A percentile compares a stretch with the other conserved stretches of the same genome.
These are phyloP conservation scores for Fusarium scirpi DNA, from an alignment of 2,329 filamentous ascomycete genomes.

Conservation along the genomic window DNA sequence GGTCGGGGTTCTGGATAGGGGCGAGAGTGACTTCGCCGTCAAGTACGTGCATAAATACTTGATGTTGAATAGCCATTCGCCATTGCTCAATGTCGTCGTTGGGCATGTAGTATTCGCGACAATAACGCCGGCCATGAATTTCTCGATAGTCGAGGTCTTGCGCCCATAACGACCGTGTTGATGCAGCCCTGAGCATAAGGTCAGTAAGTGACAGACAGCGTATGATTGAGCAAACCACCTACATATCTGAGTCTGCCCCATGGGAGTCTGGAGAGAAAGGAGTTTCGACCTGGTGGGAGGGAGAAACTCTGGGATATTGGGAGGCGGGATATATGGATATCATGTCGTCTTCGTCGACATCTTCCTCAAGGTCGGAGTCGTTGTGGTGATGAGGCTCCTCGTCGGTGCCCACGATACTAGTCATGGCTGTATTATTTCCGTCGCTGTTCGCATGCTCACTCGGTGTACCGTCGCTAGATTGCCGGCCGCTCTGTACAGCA, in stretches of 20 bases:
- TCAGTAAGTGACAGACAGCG: conserved; percentile 5
- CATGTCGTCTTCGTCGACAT: conserved; percentile 52
- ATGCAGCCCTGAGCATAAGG: conserved; percentile 51
- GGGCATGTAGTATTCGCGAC: conserved; percentile 73
- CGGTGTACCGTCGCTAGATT: conserved; percentile 51
- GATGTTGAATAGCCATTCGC: conserved; percentile 70
- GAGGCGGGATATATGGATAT: conserved; percentile 59
- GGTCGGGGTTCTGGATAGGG: conserved; percentile 54
- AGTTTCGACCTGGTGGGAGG: conserved; percentile 53
- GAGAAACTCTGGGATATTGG: conserved; percentile 54
- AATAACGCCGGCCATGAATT: conserved; percentile 73
- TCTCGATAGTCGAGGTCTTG: conserved; percentile 66
- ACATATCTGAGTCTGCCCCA: conserved; percentile 53
- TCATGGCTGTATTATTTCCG: conserved; percentile 53
- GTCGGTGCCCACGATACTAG: conserved; percentile 53
- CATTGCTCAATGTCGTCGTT: conserved; percentile 75
- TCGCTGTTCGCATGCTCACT: conserved; percentile 52
- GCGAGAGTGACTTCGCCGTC: conserved; percentile 60
- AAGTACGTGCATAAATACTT: conserved; percentile 68
- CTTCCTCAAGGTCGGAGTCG: conserved; percentile 45
- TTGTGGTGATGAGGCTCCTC: conserved; percentile 48
- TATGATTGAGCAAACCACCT: conserved; percentile 49
- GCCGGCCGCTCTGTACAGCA: conserved; percentile 46
- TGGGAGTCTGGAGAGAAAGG: conserved; percentile 49
- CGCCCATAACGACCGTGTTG: conserved; percentile 63